Base-by-base conservation (phyloP, 2,329 filamentous ascomycete genomes). In the Daldinia sp. region DNA sequence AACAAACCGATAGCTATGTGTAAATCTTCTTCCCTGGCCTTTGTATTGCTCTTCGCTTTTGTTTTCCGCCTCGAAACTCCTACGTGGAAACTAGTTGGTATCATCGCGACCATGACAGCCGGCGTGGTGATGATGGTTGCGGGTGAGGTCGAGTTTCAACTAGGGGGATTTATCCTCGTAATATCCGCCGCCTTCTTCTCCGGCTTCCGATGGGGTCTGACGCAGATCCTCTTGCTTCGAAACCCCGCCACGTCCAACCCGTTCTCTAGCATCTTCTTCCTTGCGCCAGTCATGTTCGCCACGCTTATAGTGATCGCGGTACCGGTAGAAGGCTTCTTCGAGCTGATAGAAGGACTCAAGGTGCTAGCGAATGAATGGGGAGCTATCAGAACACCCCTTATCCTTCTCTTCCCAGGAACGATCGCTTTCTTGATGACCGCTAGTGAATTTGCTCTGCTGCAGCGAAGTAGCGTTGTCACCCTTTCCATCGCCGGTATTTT, bases 81-180 rank as follows among this genome's bases (percentile, higher is more conserved):
- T 0, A 97, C 94, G 0, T 88, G 91, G 83, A 91, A 90, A 71
- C 86, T 99, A 7, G 90, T 96, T 35, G 83, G 85, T 68, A 95
- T 98, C 70, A 98, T 99, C 70, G 85, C 88, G 54, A 89, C 91
- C 72, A 98, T 99, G 95, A 97, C 94, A 0, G 72, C 88, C 2
- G 95, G 95, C 63, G 94, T 99, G 7, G 84, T 99, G 64, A 96
- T 98, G 88, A 99, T 99, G 95, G 95, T 98, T 0, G 93, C 93
- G 4, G 95, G 94, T 63, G 95, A 99, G 79, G 89, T 96, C 34
- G 89, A 93, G 50, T 99, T 99, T 78, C 88, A 93, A 71, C 83
- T 90, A 0, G 83, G 92, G 27, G 95, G 95, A 39, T 99, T 99
- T 77, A 79, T 93, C 47, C 89, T 99, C 67, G 91, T 98, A 79